Percentiles rank a stretch among this genome's conserved stretches.
Evolutionary conservation across 2,329 filamentous ascomycete genomes (phyloP).

Genomic region (Dothiorella sarmentorum): DNA sequence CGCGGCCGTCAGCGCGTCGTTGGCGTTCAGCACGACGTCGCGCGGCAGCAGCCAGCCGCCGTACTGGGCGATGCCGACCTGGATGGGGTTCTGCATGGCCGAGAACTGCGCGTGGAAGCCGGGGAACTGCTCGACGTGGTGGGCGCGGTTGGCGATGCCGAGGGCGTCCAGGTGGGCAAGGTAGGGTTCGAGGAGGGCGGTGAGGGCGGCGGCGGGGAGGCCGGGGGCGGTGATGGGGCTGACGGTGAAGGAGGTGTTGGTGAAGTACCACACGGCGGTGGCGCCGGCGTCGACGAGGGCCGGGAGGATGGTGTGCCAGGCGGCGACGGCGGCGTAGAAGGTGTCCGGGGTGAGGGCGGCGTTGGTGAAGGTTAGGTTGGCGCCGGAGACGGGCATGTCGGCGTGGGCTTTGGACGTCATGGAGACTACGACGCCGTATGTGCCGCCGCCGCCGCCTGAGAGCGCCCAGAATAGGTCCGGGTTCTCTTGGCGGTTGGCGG

Average conservation of each 20-base stretch:
- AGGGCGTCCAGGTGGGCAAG: slow-evolving; percentile 22
- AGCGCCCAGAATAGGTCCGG: slow-evolving; percentile 37
- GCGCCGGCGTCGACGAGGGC: background rate
- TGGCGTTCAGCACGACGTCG: slow-evolving; percentile 4
- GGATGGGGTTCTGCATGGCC: slow-evolving; percentile 19
- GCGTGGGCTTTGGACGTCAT: slow-evolving; percentile 30
- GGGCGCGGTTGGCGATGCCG: background rate
- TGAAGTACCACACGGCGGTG: slow-evolving; percentile 27
- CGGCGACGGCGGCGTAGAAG: background rate
- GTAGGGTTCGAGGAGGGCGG: slow-evolving; percentile 24
- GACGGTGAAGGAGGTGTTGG: slow-evolving; percentile 18
- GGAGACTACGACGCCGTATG: slow-evolving; percentile 31
- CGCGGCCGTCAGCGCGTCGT: slow-evolving; percentile 24
- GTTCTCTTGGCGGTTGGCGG: slow-evolving; percentile 27
- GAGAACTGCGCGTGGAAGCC: background rate
- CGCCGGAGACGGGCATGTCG: slow-evolving; percentile 26
- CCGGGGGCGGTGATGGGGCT: background rate
- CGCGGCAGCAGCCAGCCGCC: slow-evolving; percentile 23
- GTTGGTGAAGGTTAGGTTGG: slow-evolving; percentile 23
- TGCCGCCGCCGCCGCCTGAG: slow-evolving; percentile 31
- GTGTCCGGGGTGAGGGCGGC: background rate
- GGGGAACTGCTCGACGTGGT: background rate
- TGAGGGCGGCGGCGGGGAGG: background rate
- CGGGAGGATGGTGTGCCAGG: background rate
- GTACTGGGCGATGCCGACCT: slow-evolving; percentile 28